Base-by-base conservation (phyloP, 768 basidiomycete species). In the Leucosporidium scottii region DNA sequence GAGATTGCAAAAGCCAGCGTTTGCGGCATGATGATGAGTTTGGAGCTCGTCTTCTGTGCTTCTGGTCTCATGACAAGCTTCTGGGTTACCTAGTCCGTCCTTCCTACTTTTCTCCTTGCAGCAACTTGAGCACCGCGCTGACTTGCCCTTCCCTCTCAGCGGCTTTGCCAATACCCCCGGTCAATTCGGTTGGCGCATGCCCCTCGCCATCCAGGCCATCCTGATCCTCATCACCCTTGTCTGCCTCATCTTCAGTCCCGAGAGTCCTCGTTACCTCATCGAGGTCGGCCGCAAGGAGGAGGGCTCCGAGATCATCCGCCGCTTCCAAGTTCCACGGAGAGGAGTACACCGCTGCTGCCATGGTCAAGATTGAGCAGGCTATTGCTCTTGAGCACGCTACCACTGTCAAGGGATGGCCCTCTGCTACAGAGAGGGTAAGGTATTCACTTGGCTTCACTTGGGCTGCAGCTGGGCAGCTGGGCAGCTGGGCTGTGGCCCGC, bases 191-290 rank as follows among this genome's bases (percentile, higher is more conserved):
- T 30, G 39, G 74, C 63, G 71, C 39, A 54, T 74, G 31, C 73
- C 73, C 6, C 67, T 67, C 44, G 73, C 73, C 0, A 55, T 74
- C n/a, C 74, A 75, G 54, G 71, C 66, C 18, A 53, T 62, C 28
- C 55, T 73, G 44, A 56, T 73, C 25, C 50, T 74, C 57, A 27
- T 73, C 63, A 70, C 70, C 25, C 67, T 75, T 31, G 18, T 65
- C 59, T 67, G 71, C 54, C 67, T 74, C 55, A 54, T 62, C 21
- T 75, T 75, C 71, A 65, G 62, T 8, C 74, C 74, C 28, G 74
- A 75, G 50, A 69, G 71, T 8, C 74, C 74, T 27, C 63, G 74
- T 4, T 74, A 63, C 61, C 71, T 74, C 13, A 65, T 68, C 59
- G 74, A 75, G 56, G 59, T 54, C 9, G 73, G 71, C 6, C 62